These are phyloP conservation scores for Pseudopithomyces maydicus DNA, from an alignment of 2,329 filamentous ascomycete species.

Conservation along the genomic window DNA sequence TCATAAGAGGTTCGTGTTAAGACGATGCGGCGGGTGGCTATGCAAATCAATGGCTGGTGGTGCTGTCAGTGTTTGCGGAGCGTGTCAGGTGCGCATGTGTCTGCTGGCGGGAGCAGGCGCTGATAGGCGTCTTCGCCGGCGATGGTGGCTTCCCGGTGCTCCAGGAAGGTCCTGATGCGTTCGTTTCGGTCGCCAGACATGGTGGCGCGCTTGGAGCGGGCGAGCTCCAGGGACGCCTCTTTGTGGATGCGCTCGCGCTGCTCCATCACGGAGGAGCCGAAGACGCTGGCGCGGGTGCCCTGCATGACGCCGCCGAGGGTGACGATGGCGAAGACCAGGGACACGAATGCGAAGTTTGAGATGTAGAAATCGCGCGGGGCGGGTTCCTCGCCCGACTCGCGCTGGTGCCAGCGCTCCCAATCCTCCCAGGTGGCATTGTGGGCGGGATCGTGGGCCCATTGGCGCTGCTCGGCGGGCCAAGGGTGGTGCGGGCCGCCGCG, in stretches of 20 bases:
- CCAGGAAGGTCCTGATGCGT: conserved; percentile 78
- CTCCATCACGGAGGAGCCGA: conserved; percentile 67
- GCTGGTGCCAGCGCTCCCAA: conserved; percentile 70
- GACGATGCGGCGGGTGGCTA: conserved; percentile 4
- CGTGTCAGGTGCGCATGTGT: conserved; percentile 53
- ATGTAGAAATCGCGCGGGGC: conserved; percentile 64
- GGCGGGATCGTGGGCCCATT: conserved; percentile 54
- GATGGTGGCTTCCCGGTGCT: conserved; percentile 51
- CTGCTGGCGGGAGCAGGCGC: conserved; percentile 51
- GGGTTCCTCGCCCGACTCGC: conserved; percentile 34
- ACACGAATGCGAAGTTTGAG: conserved; percentile 78
- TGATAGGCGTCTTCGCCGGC: conserved; percentile 52
- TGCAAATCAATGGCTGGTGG: conserved; percentile 1
- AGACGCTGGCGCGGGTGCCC: conserved; percentile 68
- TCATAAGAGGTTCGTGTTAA: conserved; percentile 4
- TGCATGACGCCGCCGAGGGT: conserved; percentile 74
- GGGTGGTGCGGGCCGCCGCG: conserved; percentile 23
- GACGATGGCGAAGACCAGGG: conserved; percentile 71
- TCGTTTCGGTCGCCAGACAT: conserved; percentile 54
- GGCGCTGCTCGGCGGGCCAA: conserved; percentile 30
- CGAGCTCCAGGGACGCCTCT: conserved; percentile 66
- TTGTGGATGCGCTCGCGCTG: conserved; percentile 70
- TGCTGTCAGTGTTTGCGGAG: conserved; percentile 33
- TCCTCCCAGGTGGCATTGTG: conserved; percentile 97
- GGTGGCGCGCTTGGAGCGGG: conserved; percentile 60